These are phyloP conservation scores for Leccinum subgranulosum DNA, from an alignment of 768 basidiomycete genomes.

Conservation along the genomic window DNA sequence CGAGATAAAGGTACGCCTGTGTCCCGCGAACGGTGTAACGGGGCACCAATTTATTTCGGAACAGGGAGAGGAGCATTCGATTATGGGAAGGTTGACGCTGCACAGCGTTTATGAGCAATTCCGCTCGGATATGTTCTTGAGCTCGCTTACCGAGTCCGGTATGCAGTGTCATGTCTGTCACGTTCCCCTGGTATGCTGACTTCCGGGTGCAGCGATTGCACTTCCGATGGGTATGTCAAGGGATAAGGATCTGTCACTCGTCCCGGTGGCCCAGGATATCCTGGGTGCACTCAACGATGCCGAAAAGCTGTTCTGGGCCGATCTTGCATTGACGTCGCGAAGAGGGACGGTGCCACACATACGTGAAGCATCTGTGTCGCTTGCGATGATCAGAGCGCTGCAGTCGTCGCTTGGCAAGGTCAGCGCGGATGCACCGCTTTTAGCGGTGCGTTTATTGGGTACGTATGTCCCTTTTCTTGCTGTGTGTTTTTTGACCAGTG, in stretches of 20 bases:
- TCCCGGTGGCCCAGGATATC: slow-evolving; percentile 54
- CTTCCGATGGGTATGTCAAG: slow-evolving; percentile 76
- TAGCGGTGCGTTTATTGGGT: slow-evolving; percentile 68
- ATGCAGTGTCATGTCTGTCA: slow-evolving; percentile 28
- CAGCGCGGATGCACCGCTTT: slow-evolving; percentile 43
- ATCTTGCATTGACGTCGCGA: slow-evolving; percentile 50
- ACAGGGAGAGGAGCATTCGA: slow-evolving; percentile 70
- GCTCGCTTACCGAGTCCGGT: slow-evolving; percentile 91
- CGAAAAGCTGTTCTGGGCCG: slow-evolving; percentile 66
- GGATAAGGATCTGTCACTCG: slow-evolving; percentile 35
- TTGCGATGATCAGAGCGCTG: slow-evolving; percentile 70
- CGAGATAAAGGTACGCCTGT: slow-evolving; percentile 50
- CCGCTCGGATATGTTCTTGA: slow-evolving; percentile 83
- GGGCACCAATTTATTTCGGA: background rate
- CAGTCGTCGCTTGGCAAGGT: slow-evolving; percentile 76
- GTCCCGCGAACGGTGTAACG: background rate
- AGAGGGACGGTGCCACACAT: slow-evolving; percentile 69
- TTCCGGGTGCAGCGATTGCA: slow-evolving; percentile 59
- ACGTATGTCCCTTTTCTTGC: slow-evolving; percentile 4
- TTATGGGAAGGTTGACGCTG: slow-evolving; percentile 77
- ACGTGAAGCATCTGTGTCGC: slow-evolving; percentile 68
- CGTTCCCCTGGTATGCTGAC: slow-evolving; percentile 1
- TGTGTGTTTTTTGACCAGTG: background rate
- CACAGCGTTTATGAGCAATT: slow-evolving; percentile 77
- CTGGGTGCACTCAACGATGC: slow-evolving; percentile 60